Conservation (phyloP, 257 asterid genomes). For the Salvia splendens region DNA sequence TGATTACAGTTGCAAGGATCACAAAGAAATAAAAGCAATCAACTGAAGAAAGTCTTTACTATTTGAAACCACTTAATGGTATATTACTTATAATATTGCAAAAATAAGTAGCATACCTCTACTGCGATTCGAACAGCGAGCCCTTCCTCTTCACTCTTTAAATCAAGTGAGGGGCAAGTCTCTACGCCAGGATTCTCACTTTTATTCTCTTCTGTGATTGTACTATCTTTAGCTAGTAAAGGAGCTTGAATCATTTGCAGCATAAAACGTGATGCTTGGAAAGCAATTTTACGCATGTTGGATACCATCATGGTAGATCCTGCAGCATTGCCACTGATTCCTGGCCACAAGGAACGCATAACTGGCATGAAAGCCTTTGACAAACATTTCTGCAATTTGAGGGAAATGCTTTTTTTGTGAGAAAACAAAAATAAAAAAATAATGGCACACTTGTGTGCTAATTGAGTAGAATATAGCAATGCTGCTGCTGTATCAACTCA, state of each 20-base stretch:
- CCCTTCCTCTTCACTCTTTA: slow-evolving; percentile 88
- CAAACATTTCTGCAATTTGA: slow-evolving; percentile 65
- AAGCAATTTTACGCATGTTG: slow-evolving; percentile 82
- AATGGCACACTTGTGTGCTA: neutral
- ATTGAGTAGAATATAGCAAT: slow-evolving; percentile 7
- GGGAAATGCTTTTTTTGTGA: slow-evolving; percentile 23
- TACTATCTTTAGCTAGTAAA: slow-evolving; percentile 47
- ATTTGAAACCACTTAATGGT: slow-evolving; percentile 9
- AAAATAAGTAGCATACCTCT: slow-evolving; percentile 58
- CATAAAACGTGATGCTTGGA: slow-evolving; percentile 91
- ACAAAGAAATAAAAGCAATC: slow-evolving; percentile 1
- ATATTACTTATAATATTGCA: neutral
- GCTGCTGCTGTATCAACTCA: slow-evolving; percentile 28
- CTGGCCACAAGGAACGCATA: slow-evolving; percentile 93
- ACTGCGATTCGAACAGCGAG: slow-evolving; percentile 79
- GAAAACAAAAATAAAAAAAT: neutral
- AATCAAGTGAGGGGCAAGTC: slow-evolving; percentile 42
- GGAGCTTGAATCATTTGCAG: slow-evolving; percentile 96
- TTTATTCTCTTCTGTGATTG: slow-evolving; percentile 36
- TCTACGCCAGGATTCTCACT: slow-evolving; percentile 38
- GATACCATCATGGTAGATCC: slow-evolving; percentile 68
- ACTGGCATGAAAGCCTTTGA: slow-evolving; percentile 79
- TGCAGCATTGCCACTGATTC: slow-evolving; percentile 57
- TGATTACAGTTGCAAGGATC: neutral
- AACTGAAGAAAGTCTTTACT: slow-evolving; percentile 3